Conservation (phyloP, 2,329 filamentous ascomycete species). For the Ceratocystis diversiconidia region DNA sequence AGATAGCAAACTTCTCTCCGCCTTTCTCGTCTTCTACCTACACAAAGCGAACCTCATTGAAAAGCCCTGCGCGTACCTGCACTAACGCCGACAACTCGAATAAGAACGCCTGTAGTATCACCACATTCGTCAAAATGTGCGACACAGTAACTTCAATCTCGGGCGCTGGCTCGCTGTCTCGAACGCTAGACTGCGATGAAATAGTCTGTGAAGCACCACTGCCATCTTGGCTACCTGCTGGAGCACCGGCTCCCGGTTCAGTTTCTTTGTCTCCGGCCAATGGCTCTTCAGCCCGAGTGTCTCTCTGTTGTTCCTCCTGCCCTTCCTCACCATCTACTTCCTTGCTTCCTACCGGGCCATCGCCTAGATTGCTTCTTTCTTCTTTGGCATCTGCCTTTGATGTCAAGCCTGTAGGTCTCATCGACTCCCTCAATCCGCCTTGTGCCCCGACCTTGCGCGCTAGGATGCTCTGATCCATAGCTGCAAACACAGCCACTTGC, state of each 20-base stretch:
- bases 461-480: constrained; percentile 48
- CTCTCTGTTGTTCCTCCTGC: not conserved
- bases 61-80: constrained; percentile 59
- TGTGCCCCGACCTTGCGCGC: constrained; percentile 40
- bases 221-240: constrained; percentile 16
- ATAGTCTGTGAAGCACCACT: not conserved
- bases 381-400: constrained; percentile 18
- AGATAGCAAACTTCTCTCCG: not conserved
- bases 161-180: constrained; percentile 5
- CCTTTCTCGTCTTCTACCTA: constrained; percentile 6
- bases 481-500: constrained; percentile 47
- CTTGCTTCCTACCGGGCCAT: not conserved
- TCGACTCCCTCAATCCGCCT: constrained; percentile 22
- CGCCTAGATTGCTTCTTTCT: not conserved
- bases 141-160: constrained; percentile 50
- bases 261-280: constrained; percentile 22
- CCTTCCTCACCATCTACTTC: constrained; percentile 3
- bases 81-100: constrained; percentile 62
- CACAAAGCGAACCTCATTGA: constrained; percentile 57
- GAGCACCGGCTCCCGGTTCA: constrained; percentile 20
- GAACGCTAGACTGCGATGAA: not conserved
- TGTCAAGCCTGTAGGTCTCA: constrained; percentile 21
- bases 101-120: constrained; percentile 67
- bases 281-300: constrained; percentile 2
- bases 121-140: constrained; percentile 65